Evolutionary conservation across 192 early-diverging fungal genomes (phyloP).

Genomic region (Entomortierella beljakovae): DNA sequence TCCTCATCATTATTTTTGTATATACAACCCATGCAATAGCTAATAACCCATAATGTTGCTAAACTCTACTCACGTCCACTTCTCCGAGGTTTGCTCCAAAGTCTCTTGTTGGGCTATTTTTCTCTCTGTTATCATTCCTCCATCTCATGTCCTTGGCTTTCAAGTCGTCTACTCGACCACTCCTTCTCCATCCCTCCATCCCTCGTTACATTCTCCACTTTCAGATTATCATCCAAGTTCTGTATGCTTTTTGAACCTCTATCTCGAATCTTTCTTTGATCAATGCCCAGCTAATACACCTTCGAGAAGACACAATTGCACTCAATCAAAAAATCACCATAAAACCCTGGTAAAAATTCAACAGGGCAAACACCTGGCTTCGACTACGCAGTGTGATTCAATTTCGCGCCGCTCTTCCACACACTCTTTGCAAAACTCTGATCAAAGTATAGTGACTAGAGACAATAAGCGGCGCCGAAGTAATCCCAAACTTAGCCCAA

Average conservation of each 20-base stretch:
- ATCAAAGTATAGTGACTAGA: no score
- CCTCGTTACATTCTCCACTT: neutral
- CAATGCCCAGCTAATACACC: neutral
- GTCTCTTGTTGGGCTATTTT: slow-evolving; percentile 51
- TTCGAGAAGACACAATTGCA: no score
- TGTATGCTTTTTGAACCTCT: slow-evolving; percentile 18
- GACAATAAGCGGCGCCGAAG: no score
- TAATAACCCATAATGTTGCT: slow-evolving; percentile 8
- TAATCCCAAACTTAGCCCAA: no score
- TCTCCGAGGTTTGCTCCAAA: slow-evolving; percentile 48
- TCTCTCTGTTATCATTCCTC: slow-evolving; percentile 43
- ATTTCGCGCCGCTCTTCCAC: no score
- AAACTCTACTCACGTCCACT: slow-evolving; percentile 28
- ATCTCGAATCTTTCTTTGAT: slow-evolving; percentile 16
- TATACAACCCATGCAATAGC: no score
- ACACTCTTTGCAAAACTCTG: no score
- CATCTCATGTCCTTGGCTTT: slow-evolving; percentile 15
- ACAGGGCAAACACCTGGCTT: no score
- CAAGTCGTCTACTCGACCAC: neutral
- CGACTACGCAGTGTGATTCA: no score
- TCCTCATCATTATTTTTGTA: no score
- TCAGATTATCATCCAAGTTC: neutral
- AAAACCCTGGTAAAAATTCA: no score
- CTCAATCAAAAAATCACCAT: no score
- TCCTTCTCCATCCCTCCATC: neutral